These are phyloP conservation scores for Balamuthia mandrillaris DNA, from an alignment of 208 protist genomes.

Conservation along the genomic window DNA sequence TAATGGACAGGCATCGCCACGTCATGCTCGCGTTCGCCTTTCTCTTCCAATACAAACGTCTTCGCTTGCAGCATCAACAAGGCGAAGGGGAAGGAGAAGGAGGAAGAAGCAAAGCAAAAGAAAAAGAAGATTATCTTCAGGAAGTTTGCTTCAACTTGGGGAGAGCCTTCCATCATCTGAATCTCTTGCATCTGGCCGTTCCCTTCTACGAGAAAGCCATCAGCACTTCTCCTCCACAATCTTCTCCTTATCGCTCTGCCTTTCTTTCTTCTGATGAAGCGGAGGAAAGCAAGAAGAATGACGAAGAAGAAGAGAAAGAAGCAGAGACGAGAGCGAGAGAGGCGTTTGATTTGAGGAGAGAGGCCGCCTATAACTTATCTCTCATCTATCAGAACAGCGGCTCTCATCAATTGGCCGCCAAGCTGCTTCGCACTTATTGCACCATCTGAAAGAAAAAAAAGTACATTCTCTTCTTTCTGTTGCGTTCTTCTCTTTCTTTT, in stretches of 20 bases:
- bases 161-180: constrained; percentile 3
- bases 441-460: not conserved
- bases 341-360: not conserved
- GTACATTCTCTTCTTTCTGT: not conserved
- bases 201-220: constrained; percentile 16
- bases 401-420: not conserved
- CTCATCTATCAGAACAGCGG: constrained; percentile 27
- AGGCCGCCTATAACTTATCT: constrained; percentile 27
- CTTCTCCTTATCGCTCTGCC: not conserved
- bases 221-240: not conserved
- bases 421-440: not conserved
- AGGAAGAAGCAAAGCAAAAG: not conserved
- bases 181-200: constrained; percentile 10
- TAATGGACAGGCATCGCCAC: not conserved
- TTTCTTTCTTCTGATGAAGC: too few species aligned
- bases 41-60: constrained; percentile 16
- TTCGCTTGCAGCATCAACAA: not conserved
- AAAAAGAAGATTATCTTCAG: not conserved
- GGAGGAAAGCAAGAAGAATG: too few species aligned
- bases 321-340: too few species aligned
- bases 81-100: not conserved
- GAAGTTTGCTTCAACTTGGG: not conserved
- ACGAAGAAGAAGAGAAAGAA: too few species aligned
- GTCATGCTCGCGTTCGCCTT: constrained; percentile 16
- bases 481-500: too few species aligned